Percentiles rank a stretch among this genome's conserved stretches.
Evolutionary conservation across 163 green algal genomes (phyloP).

Genomic region (Volvox carteri): DNA sequence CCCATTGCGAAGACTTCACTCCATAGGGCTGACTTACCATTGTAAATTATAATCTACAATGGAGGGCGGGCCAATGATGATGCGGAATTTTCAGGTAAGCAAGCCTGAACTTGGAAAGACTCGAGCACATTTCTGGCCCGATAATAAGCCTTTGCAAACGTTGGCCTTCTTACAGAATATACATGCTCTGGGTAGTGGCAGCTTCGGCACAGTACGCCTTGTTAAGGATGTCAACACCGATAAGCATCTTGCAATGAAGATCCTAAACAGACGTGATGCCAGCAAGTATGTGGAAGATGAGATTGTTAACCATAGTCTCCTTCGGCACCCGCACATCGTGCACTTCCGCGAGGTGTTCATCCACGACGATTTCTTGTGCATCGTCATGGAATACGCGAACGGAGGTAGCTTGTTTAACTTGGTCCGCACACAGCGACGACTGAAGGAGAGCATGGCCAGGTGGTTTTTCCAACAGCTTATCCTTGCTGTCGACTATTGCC

Average conservation of each 20-base stretch:
- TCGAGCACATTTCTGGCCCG: neutral
- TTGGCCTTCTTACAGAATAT: constrained; percentile 14
- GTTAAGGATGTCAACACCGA: constrained; percentile 60
- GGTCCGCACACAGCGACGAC: constrained; percentile 64
- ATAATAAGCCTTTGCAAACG: neutral
- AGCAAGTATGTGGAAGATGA: constrained; percentile 79
- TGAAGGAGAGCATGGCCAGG: constrained; percentile 73
- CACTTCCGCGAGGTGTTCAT: constrained; percentile 70
- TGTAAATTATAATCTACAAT: neutral
- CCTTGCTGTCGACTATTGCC: constrained; percentile 87
- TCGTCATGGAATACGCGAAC: constrained; percentile 84
- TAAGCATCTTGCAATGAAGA: constrained; percentile 73
- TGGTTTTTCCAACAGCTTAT: constrained; percentile 94
- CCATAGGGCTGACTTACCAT: neutral
- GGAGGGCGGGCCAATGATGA: neutral
- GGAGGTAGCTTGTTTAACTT: constrained; percentile 79
- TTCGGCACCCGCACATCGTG: constrained; percentile 79
- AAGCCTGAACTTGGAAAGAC: neutral
- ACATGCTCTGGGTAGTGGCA: constrained; percentile 58
- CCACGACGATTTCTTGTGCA: constrained; percentile 46
- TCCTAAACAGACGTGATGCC: constrained; percentile 66
- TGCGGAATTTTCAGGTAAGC: constrained; percentile 7
- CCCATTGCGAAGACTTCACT: neutral
- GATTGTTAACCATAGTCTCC: constrained; percentile 76
- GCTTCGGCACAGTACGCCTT: constrained; percentile 70